Conservation (phyloP, 768 basidiomycete species). For the Termitomyces sp. region DNA sequence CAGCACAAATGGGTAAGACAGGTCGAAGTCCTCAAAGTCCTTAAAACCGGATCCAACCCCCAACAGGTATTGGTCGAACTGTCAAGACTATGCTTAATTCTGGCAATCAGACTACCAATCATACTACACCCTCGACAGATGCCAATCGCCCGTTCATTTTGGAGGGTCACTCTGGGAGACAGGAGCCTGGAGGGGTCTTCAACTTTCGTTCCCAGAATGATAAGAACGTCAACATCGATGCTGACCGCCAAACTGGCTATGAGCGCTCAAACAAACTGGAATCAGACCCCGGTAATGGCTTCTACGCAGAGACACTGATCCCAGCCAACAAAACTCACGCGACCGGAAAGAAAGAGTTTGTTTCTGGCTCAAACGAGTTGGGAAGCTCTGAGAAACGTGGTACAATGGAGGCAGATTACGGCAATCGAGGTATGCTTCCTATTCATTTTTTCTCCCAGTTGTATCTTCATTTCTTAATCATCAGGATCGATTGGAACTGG, state of each 20-base stretch:
- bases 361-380: neutral
- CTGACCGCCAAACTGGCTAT: neutral
- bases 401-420: neutral
- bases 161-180: neutral
- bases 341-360: neutral
- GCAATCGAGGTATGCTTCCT: neutral
- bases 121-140: neutral
- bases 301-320: neutral
- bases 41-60: neutral
- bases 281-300: neutral
- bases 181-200: too few relatives aligned
- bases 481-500: neutral
- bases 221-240: neutral
- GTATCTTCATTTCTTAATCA: neutral
- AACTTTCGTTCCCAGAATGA: neutral
- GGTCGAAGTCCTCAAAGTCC: neutral
- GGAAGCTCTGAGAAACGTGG: neutral
- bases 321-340: too few relatives aligned
- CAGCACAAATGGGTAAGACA: neutral
- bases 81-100: neutral
- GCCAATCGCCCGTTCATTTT: neutral
- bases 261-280: neutral
- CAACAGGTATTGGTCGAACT: neutral
- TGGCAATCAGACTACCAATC: neutral
- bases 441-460: too few relatives aligned